Conservation (phyloP, 73 alveolate genomes). For the Halteria grandinella region DNA sequence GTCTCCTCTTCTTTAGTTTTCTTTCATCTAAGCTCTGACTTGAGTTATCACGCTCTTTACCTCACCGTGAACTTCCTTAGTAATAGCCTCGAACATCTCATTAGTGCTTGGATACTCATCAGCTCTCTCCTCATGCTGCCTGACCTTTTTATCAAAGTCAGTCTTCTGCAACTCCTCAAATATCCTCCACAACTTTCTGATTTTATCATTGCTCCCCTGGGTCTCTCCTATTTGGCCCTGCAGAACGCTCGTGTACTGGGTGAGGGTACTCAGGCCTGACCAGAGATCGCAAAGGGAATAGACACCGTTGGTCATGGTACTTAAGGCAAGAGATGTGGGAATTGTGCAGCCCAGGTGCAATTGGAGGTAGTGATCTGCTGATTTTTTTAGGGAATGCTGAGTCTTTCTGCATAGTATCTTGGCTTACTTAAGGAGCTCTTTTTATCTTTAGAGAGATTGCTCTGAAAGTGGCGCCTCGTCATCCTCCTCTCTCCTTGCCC, state of each 20-base stretch:
- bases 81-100: constrained; percentile 39
- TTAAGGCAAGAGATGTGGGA: constrained; percentile 38
- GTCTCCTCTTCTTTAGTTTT: constrained; percentile 33
- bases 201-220: constrained; percentile 30
- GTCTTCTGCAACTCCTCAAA: constrained; percentile 26
- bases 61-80: constrained; percentile 19
- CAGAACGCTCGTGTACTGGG: constrained; percentile 12
- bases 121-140: background rate
- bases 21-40: constrained; percentile 42
- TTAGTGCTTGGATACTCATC: constrained; percentile 46
- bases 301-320: constrained; percentile 38
- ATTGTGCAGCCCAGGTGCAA: constrained; percentile 37
- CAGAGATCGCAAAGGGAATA: constrained; percentile 33
- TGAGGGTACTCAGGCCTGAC: constrained; percentile 33
- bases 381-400: constrained; percentile 1
- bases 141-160: constrained; percentile 48
- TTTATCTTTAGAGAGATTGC: constrained; percentile 28
- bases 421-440: constrained; percentile 17
- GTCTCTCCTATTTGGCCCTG: constrained; percentile 31
- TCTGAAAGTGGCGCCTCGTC: constrained; percentile 17
- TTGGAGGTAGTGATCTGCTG: constrained; percentile 11
- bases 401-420: constrained; percentile 36
- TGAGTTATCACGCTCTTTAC: constrained; percentile 8
- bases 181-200: constrained; percentile 13
- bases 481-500: constrained; percentile 14